Evolutionary conservation across 2,329 filamentous ascomycete genomes (phyloP).

Genomic region (Cladosporium cucumerinum): DNA sequence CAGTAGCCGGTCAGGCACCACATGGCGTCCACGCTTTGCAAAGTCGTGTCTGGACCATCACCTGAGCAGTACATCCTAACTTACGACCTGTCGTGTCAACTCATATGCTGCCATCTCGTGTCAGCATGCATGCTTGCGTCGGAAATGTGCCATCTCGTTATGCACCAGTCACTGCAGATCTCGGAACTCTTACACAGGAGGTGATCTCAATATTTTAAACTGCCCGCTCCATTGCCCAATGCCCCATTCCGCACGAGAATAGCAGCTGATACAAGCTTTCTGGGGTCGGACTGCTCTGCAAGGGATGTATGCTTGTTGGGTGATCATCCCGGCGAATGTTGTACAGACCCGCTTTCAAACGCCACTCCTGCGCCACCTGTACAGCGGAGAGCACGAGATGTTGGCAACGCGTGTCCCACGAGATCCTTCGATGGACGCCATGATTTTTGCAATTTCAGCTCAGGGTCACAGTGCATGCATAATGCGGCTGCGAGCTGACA

Average conservation of each 20-base stretch:
- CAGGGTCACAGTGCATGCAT: not conserved
- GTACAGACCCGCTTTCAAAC: not conserved
- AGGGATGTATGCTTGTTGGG: not conserved
- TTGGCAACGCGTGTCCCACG: not conserved
- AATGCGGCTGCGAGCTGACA: not conserved
- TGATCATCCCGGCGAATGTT: not conserved
- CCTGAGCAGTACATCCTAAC: not conserved
- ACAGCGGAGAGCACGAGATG: not conserved
- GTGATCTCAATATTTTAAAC: not conserved
- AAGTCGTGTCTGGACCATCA: not conserved
- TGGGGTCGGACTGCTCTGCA: not conserved
- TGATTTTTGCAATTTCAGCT: not conserved
- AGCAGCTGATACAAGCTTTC: not conserved
- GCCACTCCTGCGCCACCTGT: not conserved
- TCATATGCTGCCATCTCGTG: not conserved
- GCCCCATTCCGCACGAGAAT: not conserved
- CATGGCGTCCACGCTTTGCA: slow-evolving; percentile 9
- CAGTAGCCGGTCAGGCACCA: slow-evolving; percentile 9
- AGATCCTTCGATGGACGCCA: not conserved
- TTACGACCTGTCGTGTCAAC: slow-evolving; percentile 3
- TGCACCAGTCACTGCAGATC: not conserved
- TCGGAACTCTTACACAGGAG: not conserved
- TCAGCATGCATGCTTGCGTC: not conserved
- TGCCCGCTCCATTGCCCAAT: not conserved
- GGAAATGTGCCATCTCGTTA: not conserved